Evolutionary conservation across 1,284 basidiomycete genomes (phyloP), one percentile per base, ranked within the genome.

Genomic region (Austroboletus novae-zelandiae): DNA sequence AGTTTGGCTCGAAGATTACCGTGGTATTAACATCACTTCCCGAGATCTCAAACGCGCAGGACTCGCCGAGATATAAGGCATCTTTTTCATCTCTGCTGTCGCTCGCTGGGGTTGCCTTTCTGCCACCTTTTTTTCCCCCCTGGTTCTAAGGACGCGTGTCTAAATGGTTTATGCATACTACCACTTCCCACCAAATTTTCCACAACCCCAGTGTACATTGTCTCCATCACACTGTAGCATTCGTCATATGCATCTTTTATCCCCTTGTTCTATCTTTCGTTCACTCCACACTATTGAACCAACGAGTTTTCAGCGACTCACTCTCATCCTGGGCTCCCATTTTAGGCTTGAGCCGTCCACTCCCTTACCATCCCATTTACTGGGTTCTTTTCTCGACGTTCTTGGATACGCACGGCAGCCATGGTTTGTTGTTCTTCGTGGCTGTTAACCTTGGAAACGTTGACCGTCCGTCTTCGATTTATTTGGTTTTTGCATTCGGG

Each of bases 1-100:
- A 34, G 65, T 66, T 31, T 66, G 64, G 64, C 57, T 66, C 1
- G 64, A 66, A 54, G 67, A 66, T 40, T 68, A 60, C 20, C 68
- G 65, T 23, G 65, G 65, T 18, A 51, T 69, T 10, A 67, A 67
- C 37, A 57, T 67, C 50, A 67, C 65, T 10, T 46, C 50, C 40
- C 68, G 67, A 39, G 62, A 70, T 47, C 57, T 67, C 6, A 66
- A 53, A 42, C 66, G 65, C 8, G 65, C 60, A 7, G 68, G 67
- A 29, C 60, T 66, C 6, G 54, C 41, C 30, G 50, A 57, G 29
- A 47, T 44, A 11, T 67, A 44, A 60, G 23, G 27, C 15, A 15
- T 36, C 17, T 10, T 35, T 27, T 27, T 41, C 49, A 31, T 48
- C 23, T 32, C 17, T 43, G 15, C 18, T 20, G 27, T 25, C 10